A percentile compares a stretch with the other conserved stretches of the same genome.
These are phyloP conservation scores for Termitomyces bulborhizus DNA, from an alignment of 768 basidiomycete species.

Conservation along the genomic window DNA sequence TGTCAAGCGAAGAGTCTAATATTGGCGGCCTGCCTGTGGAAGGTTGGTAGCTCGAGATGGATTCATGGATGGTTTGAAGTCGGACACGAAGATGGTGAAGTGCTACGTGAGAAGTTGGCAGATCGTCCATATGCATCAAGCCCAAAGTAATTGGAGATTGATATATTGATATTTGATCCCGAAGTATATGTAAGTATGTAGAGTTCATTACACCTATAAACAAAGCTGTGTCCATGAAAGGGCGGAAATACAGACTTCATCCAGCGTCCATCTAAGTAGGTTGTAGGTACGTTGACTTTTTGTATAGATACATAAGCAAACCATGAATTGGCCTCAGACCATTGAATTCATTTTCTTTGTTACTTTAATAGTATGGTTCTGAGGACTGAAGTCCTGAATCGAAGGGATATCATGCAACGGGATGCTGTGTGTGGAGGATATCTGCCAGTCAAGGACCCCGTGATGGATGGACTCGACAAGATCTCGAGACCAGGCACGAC, in stretches of 20 bases:
- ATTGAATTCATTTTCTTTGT: background rate
- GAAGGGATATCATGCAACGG: conserved; percentile 13
- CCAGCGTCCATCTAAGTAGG: background rate
- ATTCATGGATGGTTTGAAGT: conserved; percentile 28
- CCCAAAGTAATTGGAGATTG: background rate
- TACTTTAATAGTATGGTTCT: background rate
- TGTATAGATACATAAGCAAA: background rate
- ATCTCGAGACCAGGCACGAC: conserved; percentile 19
- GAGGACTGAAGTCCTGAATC: conserved; percentile 3
- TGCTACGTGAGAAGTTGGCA: conserved; percentile 20
- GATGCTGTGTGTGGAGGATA: conserved; percentile 17
- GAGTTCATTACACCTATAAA: background rate
- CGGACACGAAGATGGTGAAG: conserved; percentile 22
- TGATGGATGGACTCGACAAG: conserved; percentile 13
- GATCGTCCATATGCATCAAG: background rate
- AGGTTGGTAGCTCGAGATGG: conserved; percentile 33
- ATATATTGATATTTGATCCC: background rate
- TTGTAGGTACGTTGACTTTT: background rate
- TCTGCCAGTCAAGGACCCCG: conserved; percentile 17
- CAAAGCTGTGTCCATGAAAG: background rate
- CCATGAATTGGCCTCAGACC: background rate
- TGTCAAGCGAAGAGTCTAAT: conserved; percentile 37
- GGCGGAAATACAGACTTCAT: too few species aligned
- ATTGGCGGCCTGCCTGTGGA: conserved; percentile 33
- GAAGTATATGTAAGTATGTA: background rate